These are phyloP conservation scores for Acer yangbiense DNA, from an alignment of 345 rosid genomes.

Conservation along the genomic window DNA sequence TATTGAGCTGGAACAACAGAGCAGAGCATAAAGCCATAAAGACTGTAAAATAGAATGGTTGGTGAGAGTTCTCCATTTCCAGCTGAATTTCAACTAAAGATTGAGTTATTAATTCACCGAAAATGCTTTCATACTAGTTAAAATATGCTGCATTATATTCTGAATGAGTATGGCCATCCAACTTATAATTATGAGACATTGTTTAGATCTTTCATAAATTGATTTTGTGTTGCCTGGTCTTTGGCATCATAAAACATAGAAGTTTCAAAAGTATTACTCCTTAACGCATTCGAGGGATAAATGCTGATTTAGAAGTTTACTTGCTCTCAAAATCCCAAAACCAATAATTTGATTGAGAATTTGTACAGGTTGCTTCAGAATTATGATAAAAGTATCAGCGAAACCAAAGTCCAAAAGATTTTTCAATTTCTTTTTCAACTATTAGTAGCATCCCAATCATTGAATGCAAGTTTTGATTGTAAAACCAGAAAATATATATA, in stretches of 20 bases:
- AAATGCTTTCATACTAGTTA: neutral
- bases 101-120: neutral
- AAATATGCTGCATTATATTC: neutral
- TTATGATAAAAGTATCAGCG: neutral
- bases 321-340: neutral
- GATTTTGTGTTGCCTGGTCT: neutral
- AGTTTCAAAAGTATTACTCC: neutral
- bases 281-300: neutral
- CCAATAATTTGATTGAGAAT: neutral
- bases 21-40: neutral
- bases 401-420: neutral
- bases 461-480: neutral
- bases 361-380: slow-evolving; percentile 1
- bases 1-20: neutral
- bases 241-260: neutral
- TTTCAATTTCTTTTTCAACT: neutral
- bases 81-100: neutral
- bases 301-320: neutral
- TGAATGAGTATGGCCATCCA: neutral
- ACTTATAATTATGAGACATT: neutral
- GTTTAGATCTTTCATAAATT: neutral
- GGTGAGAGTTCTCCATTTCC: slow-evolving; percentile 1
- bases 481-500: neutral
- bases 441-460: neutral
- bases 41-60: neutral